Evolutionary conservation across 2,329 filamentous ascomycete species (phyloP).

Genomic region (Thermomyces lanuginosus): DNA sequence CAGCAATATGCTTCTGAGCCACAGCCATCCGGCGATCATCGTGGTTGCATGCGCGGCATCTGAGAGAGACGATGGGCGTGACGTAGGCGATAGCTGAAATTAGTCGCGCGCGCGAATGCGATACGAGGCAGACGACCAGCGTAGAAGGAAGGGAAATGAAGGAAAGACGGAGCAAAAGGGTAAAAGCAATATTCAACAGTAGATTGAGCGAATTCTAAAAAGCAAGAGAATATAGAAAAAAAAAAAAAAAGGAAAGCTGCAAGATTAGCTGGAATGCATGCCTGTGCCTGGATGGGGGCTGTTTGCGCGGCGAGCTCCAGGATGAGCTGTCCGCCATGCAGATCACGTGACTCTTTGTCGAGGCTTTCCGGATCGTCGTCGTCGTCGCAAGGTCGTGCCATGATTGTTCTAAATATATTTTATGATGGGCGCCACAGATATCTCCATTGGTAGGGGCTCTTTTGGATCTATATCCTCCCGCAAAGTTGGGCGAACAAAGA

Average conservation of each 20-base stretch:
- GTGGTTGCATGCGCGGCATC: constrained; percentile 8
- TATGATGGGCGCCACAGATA: too few species aligned
- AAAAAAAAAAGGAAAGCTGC: not conserved
- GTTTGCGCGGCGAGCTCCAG: too few species aligned
- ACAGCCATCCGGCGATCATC: constrained; percentile 29
- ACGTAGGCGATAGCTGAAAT: not conserved
- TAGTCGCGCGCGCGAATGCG: not conserved
- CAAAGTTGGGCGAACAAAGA: too few species aligned
- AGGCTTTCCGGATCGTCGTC: too few species aligned
- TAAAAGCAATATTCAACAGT: not conserved
- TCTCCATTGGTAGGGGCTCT: too few species aligned
- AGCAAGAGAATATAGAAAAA: not conserved
- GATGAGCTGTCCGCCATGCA: too few species aligned
- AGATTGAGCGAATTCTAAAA: not conserved
- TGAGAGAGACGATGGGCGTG: constrained; percentile 2
- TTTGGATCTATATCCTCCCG: too few species aligned
- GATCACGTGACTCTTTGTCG: too few species aligned
- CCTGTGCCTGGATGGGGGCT: too few species aligned
- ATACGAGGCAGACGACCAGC: not conserved
- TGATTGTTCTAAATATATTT: too few species aligned
- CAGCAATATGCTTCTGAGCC: constrained; percentile 35
- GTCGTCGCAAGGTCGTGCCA: too few species aligned
- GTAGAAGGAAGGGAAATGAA: not conserved
- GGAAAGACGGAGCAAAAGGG: not conserved
- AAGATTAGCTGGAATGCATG: not conserved